phyloP scores from a whole-genome alignment of 1,284 basidiomycete species.

The Ceratobasidium sp. region DNA sequence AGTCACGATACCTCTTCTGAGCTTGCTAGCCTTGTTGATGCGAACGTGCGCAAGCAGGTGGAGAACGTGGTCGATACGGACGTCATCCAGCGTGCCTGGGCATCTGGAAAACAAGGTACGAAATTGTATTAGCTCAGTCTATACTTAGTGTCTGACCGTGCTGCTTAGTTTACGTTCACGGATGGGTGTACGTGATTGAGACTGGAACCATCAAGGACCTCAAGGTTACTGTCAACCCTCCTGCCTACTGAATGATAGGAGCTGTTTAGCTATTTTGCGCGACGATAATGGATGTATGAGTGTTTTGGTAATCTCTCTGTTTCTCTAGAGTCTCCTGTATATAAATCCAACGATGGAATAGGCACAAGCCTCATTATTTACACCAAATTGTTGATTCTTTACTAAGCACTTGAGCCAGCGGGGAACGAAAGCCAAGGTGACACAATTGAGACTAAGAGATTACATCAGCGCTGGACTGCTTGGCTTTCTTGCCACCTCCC shows the following conservation, averaged over 20 bases:
- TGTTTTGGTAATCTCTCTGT: no score
- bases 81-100: constrained; percentile 78
- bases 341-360: no score
- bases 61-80: constrained; percentile 72
- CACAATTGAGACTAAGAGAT: not conserved
- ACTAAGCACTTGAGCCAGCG: no score
- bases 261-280: no score
- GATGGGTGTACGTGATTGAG: constrained; percentile 84
- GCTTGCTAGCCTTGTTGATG: constrained; percentile 71
- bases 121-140: not conserved
- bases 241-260: constrained; percentile 20
- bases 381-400: no score
- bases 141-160: constrained; percentile 28
- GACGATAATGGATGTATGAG: no score
- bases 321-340: no score
- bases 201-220: constrained; percentile 78
- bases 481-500: constrained; percentile 2
- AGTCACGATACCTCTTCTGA: constrained; percentile 33
- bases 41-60: constrained; percentile 83
- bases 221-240: constrained; percentile 42
- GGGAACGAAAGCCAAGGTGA: no score
- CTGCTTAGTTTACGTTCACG: constrained; percentile 73
- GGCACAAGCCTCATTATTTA: no score
- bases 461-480: constrained; percentile 1
- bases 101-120: constrained; percentile 61